Percentiles rank a stretch among this genome's conserved stretches.
Evolutionary conservation across 192 early-diverging fungal genomes (phyloP).

Genomic region (Backusella tarrabulga): DNA sequence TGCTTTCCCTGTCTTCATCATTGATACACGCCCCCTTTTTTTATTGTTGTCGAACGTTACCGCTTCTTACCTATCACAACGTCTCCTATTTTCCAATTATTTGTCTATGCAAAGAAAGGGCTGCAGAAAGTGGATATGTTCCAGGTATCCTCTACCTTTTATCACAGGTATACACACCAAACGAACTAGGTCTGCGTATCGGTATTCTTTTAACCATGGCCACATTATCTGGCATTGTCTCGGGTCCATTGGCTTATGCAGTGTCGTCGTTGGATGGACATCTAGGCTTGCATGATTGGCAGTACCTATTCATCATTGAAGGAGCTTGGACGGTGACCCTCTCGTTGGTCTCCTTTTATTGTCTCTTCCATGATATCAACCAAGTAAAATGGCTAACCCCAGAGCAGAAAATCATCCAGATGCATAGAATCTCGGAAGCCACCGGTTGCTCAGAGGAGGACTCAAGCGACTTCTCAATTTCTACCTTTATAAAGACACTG

Average conservation of each 20-base stretch:
- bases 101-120: conserved; percentile 47
- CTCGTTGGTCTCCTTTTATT: conserved; percentile 49
- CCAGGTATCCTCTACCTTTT: conserved; percentile 70
- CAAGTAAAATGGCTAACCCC: conserved; percentile 21
- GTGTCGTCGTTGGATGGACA: conserved; percentile 52
- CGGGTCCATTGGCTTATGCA: conserved; percentile 56
- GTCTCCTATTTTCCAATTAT: conserved; percentile 5
- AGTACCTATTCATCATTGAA: conserved; percentile 73
- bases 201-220: conserved; percentile 47
- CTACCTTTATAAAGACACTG: neutral
- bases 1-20: neutral
- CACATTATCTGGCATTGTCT: conserved; percentile 52
- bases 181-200: conserved; percentile 62
- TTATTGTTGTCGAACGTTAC: neutral
- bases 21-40: neutral
- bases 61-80: neutral
- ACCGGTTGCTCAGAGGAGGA: neutral
- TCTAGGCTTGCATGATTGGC: conserved; percentile 60
- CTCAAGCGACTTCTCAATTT: neutral
- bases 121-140: conserved; percentile 67
- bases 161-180: conserved; percentile 69
- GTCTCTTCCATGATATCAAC: conserved; percentile 29
- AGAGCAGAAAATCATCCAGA: conserved; percentile 25
- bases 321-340: conserved; percentile 59
- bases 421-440: neutral